Conservation (phyloP, 768 basidiomycete genomes). For the Leucogyrophana mollusca region DNA sequence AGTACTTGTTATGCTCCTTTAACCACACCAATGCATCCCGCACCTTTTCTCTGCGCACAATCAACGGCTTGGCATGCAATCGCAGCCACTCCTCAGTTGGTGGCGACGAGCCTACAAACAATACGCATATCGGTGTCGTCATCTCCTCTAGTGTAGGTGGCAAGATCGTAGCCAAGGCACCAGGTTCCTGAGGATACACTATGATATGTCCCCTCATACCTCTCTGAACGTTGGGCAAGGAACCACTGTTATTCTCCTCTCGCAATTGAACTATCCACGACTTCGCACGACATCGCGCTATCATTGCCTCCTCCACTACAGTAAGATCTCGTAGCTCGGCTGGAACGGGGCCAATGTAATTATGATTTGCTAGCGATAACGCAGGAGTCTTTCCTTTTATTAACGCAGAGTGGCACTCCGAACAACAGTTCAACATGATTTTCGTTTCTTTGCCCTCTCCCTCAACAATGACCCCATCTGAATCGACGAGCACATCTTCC, state of each 20-base stretch:
- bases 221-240: constrained; percentile 17
- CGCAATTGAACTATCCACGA: constrained; percentile 36
- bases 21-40: constrained; percentile 35
- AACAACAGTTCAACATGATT: too few relatives aligned
- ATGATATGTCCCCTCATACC: constrained; percentile 37
- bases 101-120: constrained; percentile 34
- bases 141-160: constrained; percentile 37
- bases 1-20: constrained; percentile 32
- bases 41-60: constrained; percentile 30
- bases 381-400: too few relatives aligned
- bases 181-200: constrained; percentile 37
- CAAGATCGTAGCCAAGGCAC: constrained; percentile 23
- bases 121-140: constrained; percentile 34
- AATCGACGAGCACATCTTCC: too few relatives aligned
- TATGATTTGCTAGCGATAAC: constrained; percentile 10
- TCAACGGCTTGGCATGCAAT: constrained; percentile 30
- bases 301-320: constrained; percentile 39
- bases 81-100: constrained; percentile 31
- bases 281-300: constrained; percentile 34
- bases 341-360: constrained; percentile 30
- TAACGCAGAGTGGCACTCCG: too few relatives aligned
- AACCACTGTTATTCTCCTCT: constrained; percentile 11
- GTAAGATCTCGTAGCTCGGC: constrained; percentile 28
- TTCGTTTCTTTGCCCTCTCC: too few relatives aligned
- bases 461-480: too few relatives aligned